Base-by-base conservation (phyloP, 1,284 basidiomycete genomes). In the Ceraceosorus guamensis region DNA sequence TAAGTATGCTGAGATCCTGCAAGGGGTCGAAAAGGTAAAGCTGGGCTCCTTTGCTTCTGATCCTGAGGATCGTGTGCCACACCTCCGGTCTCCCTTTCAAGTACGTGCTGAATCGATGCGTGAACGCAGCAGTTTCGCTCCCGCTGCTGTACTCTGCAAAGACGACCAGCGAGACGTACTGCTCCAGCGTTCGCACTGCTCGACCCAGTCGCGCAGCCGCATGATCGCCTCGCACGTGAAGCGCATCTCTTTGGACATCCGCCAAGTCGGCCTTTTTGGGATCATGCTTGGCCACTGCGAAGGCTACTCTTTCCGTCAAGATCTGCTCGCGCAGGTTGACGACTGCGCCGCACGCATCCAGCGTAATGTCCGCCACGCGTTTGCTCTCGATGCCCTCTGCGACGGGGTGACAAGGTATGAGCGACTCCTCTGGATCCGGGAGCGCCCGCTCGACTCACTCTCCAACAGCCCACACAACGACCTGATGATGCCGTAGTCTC, bases 141-240 rank as follows among this genome's bases (percentile, higher is more conserved):
- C 82, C 82, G 53, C 91, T 88, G 6, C 95, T 86, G 68, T 90
- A 99, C 60, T 86, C 89, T 1, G 91, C 87, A 71, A 97, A 98
- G 0, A 89, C 88, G 59, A 98, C 88, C 61, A 93, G 84, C 79
- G 97, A 97, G 79, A 95, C 96, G 74, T 83, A 83, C 62, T 81
- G 80, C 63, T 83, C 82, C 30, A 83, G 77, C 4, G 80, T 65
- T 52, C 70, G 71, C 45, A 61, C 62, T 6, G 73, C 73, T 39
- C 66, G 67, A 33, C 65, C 57, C 48, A 76, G 63, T 30, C 66
- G 66, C n/a, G 52, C 45, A 1, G 63, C 45, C 13, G 66, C 61
- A 33, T 46, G 8, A 8, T 44, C 50, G 14, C 24, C 24, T 16
- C n/a, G 46, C 24, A 16, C 11, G 48, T 51, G 13, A 24, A 24